Evolutionary conservation across 83 land plant species (phyloP).

Genomic region (Diphasiastrum complanatum): DNA sequence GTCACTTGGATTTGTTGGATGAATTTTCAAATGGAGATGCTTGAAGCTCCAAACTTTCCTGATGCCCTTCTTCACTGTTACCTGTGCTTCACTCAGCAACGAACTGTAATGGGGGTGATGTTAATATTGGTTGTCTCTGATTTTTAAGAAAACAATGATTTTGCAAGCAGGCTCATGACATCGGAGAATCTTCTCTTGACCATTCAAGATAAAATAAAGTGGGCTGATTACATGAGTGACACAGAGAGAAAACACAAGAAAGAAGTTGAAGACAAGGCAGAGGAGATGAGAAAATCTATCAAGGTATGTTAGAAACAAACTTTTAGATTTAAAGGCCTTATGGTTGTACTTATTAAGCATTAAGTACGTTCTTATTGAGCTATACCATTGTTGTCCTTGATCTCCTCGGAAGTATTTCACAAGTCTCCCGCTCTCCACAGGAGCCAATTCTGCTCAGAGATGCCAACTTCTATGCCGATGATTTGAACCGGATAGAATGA

Average conservation of each 20-base stretch:
- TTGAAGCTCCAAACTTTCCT: neutral
- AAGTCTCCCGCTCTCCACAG: too few species aligned
- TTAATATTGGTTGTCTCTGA: neutral
- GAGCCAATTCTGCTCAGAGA: too few species aligned
- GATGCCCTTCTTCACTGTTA: neutral
- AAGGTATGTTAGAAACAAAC: conserved; percentile 75
- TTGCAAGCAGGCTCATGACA: conserved; percentile 56
- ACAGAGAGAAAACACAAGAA: conserved; percentile 61
- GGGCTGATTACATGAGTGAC: conserved; percentile 96
- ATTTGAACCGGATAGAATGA: too few species aligned
- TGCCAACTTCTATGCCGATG: too few species aligned
- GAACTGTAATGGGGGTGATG: neutral
- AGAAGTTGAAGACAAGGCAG: conserved; percentile 79
- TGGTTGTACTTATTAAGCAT: too few species aligned
- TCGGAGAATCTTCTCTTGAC: conserved; percentile 73
- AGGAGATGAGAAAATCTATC: conserved; percentile 63
- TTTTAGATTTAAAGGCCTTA: too few species aligned
- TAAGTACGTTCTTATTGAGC: too few species aligned
- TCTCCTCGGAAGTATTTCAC: too few species aligned
- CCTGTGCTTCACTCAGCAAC: neutral
- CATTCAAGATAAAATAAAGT: conserved; percentile 97
- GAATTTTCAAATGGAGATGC: too few species aligned
- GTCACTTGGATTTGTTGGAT: too few species aligned
- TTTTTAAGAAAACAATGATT: neutral
- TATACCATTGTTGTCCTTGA: too few species aligned